Evolutionary conservation across 768 basidiomycete species (phyloP).

Genomic region (Rhodocollybia butyracea): DNA sequence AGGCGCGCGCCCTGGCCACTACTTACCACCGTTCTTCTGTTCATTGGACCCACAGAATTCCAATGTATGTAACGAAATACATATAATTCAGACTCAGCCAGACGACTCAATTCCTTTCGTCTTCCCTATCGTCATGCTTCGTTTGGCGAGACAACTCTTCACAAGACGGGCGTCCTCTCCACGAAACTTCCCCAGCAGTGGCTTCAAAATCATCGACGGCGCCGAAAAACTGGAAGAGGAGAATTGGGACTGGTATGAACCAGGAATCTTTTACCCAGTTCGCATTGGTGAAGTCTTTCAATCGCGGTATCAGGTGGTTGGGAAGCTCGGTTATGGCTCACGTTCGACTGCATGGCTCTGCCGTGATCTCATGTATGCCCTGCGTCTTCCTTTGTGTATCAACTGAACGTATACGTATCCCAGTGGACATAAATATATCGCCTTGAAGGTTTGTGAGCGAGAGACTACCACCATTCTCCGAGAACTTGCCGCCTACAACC

Average conservation of each 20-base stretch:
- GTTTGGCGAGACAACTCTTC: too few species aligned
- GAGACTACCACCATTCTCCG: background rate
- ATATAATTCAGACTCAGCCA: too few species aligned
- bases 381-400: background rate
- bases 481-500: background rate
- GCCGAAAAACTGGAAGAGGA: conserved; percentile 23
- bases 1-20: too few species aligned
- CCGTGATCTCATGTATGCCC: conserved; percentile 17
- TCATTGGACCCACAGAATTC: too few species aligned
- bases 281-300: conserved; percentile 28
- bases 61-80: too few species aligned
- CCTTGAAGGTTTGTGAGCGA: conserved; percentile 2
- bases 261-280: conserved; percentile 25
- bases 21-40: too few species aligned
- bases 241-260: conserved; percentile 17
- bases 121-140: too few species aligned
- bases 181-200: too few species aligned
- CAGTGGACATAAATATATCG: conserved; percentile 6
- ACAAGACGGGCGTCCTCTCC: too few species aligned
- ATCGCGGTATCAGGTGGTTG: conserved; percentile 26
- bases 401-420: background rate
- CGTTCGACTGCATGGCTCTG: conserved; percentile 26
- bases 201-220: too few species aligned
- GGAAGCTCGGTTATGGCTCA: conserved; percentile 29
- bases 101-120: too few species aligned